Conservation (phyloP, 2,329 filamentous ascomycete species). For the Setomelanomma holmii region DNA sequence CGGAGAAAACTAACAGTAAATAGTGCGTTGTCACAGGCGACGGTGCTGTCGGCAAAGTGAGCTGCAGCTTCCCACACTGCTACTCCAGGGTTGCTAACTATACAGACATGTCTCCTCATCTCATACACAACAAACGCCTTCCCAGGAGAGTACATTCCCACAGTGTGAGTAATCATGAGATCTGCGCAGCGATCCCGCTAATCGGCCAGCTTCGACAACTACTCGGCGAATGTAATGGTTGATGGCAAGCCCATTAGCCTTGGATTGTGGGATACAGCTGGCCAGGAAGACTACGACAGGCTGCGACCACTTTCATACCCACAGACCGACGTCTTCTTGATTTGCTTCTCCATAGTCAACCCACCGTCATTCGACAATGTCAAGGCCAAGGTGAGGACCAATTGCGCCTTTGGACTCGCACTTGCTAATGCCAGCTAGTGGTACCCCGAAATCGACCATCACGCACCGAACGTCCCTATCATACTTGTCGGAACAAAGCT, state of each 20-base stretch:
- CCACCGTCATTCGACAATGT: conserved; percentile 99
- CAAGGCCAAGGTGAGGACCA: conserved; percentile 81
- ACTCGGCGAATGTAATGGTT: conserved; percentile 98
- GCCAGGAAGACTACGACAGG: conserved; percentile 98
- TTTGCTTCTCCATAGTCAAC: conserved; percentile 98
- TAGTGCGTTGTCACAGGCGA: conserved; percentile 99
- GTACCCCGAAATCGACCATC: conserved; percentile 97
- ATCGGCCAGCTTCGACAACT: conserved; percentile 86
- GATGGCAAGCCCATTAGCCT: conserved; percentile 97
- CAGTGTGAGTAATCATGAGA: conserved; percentile 70
- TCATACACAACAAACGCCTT: conserved; percentile 99
- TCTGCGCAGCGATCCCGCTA: conserved; percentile 26
- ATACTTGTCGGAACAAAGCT: conserved; percentile 98
- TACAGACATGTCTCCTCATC: conserved; percentile 95
- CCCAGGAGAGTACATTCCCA: conserved; percentile 99
- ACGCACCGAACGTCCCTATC: conserved; percentile 93
- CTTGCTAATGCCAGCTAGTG: conserved; percentile 65
- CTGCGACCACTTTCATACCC: conserved; percentile 95
- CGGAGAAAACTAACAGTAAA: conserved; percentile 27
- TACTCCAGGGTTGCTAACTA: conserved; percentile 33
- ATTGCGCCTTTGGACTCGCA: not conserved
- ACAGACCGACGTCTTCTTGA: conserved; percentile 97
- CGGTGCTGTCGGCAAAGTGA: conserved; percentile 97
- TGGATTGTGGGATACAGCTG: conserved; percentile 97
- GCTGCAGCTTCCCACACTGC: conserved; percentile 35